A percentile compares a stretch with the other conserved stretches of the same genome.
Conservation (phyloP, 2,329 filamentous ascomycete species). For the Pyricularia grisea region DNA sequence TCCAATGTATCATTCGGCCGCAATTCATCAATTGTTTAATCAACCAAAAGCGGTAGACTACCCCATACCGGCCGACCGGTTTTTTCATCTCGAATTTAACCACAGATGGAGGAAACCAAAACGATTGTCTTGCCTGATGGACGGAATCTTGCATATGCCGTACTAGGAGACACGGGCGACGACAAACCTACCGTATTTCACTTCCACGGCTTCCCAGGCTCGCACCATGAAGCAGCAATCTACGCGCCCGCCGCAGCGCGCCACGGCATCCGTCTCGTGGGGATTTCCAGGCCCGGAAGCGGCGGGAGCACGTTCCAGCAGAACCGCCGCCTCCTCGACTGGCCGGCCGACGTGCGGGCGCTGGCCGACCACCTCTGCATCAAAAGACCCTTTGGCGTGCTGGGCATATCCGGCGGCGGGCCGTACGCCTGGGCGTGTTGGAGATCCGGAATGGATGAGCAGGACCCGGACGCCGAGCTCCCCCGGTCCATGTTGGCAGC, state of each 20-base stretch:
- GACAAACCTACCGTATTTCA: conserved; percentile 19
- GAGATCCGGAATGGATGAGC: not conserved
- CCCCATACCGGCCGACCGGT: not conserved
- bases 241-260: conserved; percentile 16
- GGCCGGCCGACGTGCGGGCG: conserved; percentile 21
- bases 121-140: conserved; percentile 23
- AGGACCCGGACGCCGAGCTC: conserved; percentile 14
- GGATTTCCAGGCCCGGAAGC: conserved; percentile 31
- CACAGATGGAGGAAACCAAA: not conserved
- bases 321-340: conserved; percentile 21
- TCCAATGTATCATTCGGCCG: not conserved
- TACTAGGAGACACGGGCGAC: conserved; percentile 26
- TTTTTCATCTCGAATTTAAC: not conserved
- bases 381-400: conserved; percentile 18
- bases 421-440: conserved; percentile 25
- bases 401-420: conserved; percentile 25
- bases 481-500: conserved; percentile 19
- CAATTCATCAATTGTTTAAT: not conserved
- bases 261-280: conserved; percentile 22
- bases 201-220: conserved; percentile 32
- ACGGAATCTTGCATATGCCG: conserved; percentile 28
- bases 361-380: conserved; percentile 18
- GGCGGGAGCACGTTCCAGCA: conserved; percentile 27
- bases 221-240: conserved; percentile 24
- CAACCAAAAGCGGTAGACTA: not conserved